A percentile compares a stretch with the other conserved stretches of the same genome.
phyloP scores from a whole-genome alignment of 2,329 filamentous ascomycete genomes.

The Xylaria sp. region DNA sequence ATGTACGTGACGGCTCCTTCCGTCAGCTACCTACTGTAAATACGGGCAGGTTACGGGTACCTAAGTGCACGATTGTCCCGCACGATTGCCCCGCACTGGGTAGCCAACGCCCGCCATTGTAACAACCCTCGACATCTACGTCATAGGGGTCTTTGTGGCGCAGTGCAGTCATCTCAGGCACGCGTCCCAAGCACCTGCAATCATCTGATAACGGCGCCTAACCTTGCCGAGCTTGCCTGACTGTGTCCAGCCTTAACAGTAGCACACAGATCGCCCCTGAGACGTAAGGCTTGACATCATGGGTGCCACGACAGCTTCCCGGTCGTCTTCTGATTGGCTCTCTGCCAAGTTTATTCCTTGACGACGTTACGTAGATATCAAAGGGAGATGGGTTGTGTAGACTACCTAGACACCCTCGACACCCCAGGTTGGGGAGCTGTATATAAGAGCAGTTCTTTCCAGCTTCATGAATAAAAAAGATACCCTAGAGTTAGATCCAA shows the following conservation, averaged over 20 bases:
- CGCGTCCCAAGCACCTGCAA: conserved; percentile 1
- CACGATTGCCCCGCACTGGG: conserved; percentile 7
- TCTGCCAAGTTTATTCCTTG: conserved; percentile 6
- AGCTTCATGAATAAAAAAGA: not conserved
- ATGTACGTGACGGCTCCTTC: too few species aligned
- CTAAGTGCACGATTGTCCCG: too few species aligned
- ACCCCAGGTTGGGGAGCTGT: not conserved
- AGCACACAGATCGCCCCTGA: not conserved
- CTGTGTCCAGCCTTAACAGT: not conserved
- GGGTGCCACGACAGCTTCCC: not conserved
- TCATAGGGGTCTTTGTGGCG: conserved; percentile 28
- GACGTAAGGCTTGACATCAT: conserved; percentile 29
- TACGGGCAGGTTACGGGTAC: too few species aligned
- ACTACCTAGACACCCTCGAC: too few species aligned
- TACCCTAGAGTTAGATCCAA: not conserved
- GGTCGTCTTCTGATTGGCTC: not conserved
- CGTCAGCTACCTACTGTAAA: too few species aligned
- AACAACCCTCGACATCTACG: too few species aligned
- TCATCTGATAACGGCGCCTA: conserved; percentile 11
- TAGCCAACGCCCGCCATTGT: too few species aligned
- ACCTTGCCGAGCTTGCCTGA: too few species aligned
- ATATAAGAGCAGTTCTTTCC: conserved; percentile 12
- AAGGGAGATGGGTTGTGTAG: not conserved
- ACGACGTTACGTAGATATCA: not conserved
- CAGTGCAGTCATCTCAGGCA: conserved; percentile 13